Evolutionary conservation across 2,329 filamentous ascomycete species (phyloP).

Genomic region (Sclerotiophoma versabilis): DNA sequence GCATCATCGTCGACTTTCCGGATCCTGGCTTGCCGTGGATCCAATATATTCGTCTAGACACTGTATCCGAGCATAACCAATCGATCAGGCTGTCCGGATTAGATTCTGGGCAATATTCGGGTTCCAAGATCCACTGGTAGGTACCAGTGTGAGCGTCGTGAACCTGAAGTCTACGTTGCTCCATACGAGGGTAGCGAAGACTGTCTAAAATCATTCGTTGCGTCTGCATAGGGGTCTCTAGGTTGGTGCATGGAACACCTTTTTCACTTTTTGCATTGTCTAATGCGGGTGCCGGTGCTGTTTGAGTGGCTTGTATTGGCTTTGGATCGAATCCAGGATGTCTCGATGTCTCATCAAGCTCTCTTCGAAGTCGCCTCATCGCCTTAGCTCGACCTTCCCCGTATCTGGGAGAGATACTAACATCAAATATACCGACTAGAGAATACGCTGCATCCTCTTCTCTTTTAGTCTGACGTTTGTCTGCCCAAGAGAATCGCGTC

Average conservation of each 20-base stretch:
- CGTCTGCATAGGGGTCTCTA: no score
- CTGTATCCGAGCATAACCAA: constrained; percentile 45
- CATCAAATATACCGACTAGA: constrained; percentile 21
- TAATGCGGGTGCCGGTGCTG: no score
- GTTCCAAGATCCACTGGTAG: constrained; percentile 46
- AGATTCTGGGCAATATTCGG: no score
- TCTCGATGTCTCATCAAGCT: no score
- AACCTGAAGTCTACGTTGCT: constrained; percentile 48
- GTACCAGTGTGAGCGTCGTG: constrained; percentile 47
- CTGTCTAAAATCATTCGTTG: background rate
- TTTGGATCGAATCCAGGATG: background rate
- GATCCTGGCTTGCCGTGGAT: constrained; percentile 47
- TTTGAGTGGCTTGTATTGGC: no score
- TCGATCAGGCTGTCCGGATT: constrained; percentile 38
- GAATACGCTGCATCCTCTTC: constrained; percentile 28
- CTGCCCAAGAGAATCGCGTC: constrained; percentile 23
- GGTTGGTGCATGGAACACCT: no score
- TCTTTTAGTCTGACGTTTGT: constrained; percentile 19
- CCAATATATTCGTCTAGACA: constrained; percentile 25
- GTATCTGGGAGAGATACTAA: constrained; percentile 27
- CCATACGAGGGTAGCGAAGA: constrained; percentile 37
- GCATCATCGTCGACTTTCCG: constrained; percentile 53
- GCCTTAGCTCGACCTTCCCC: constrained; percentile 26
- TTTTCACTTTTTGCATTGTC: no score
- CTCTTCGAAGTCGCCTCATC: background rate